Evolutionary conservation across 2,329 filamentous ascomycete species (phyloP).

Genomic region (Truncatella angustata): DNA sequence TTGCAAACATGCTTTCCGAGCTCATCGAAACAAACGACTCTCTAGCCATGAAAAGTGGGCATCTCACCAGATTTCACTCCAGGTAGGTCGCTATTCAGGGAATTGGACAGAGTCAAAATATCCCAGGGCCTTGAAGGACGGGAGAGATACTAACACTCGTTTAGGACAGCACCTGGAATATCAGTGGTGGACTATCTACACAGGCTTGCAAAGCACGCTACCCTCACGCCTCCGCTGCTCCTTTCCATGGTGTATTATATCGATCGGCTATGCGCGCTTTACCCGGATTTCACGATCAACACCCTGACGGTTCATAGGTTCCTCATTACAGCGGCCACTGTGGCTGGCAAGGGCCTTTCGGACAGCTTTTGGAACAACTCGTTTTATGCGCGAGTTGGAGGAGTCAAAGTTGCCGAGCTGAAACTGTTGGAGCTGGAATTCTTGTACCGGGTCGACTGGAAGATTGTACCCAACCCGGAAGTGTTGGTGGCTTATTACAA

Average conservation of each 20-base stretch:
- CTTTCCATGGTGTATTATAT: conserved; percentile 99
- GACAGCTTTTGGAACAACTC: conserved; percentile 99
- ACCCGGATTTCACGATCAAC: conserved; percentile 93
- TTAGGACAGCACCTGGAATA: conserved; percentile 74
- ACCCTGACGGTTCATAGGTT: conserved; percentile 96
- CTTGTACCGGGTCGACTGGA: conserved; percentile 88
- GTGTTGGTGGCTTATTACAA: conserved; percentile 91
- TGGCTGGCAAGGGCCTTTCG: conserved; percentile 92
- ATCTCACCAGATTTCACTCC: conserved; percentile 92
- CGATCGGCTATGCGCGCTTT: conserved; percentile 87
- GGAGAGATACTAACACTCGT: conserved; percentile 12
- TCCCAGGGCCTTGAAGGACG: neutral
- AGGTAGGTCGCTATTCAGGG: conserved; percentile 51
- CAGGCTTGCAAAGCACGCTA: conserved; percentile 89
- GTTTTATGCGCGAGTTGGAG: conserved; percentile 90
- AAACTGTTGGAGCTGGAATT: conserved; percentile 93
- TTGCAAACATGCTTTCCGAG: conserved; percentile 94
- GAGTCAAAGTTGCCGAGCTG: conserved; percentile 84
- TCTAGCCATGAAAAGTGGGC: conserved; percentile 79
- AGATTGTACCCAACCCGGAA: conserved; percentile 93
- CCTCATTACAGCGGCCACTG: conserved; percentile 90
- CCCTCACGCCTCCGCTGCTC: conserved; percentile 87
- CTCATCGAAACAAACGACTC: conserved; percentile 90
- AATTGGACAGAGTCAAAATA: neutral
- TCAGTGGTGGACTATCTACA: conserved; percentile 93